phyloP scores from a whole-genome alignment of 2,329 filamentous ascomycete species.

The Pseudonectria foliicola region DNA sequence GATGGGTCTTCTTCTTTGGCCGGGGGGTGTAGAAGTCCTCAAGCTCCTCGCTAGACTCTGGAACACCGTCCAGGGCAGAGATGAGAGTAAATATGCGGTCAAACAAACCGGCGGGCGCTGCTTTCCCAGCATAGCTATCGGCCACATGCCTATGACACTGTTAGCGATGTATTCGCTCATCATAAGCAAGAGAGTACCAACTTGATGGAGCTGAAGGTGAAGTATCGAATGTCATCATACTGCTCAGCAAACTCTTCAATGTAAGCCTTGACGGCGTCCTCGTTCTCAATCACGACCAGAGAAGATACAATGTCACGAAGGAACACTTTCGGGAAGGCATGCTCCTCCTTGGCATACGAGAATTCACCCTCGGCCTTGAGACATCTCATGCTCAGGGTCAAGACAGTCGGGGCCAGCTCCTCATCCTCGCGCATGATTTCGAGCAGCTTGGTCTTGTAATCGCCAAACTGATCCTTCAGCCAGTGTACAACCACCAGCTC shows the following conservation, averaged over 20 bases:
- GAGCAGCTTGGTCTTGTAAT: slow-evolving; percentile 60
- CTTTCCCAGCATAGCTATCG: slow-evolving; percentile 13
- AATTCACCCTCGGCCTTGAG: slow-evolving; percentile 71
- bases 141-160: slow-evolving; percentile 17
- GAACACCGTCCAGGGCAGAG: slow-evolving; percentile 61
- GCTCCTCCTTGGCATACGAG: slow-evolving; percentile 52
- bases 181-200: slow-evolving; percentile 40
- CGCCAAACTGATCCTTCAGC: slow-evolving; percentile 67
- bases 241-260: slow-evolving; percentile 69
- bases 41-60: slow-evolving; percentile 58
- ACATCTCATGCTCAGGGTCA: slow-evolving; percentile 76
- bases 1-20: slow-evolving; percentile 61
- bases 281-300: slow-evolving; percentile 51
- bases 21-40: slow-evolving; percentile 60
- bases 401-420: slow-evolving; percentile 58
- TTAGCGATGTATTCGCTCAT: background rate
- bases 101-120: slow-evolving; percentile 31
- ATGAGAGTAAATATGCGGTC: slow-evolving; percentile 56
- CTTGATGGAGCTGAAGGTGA: slow-evolving; percentile 69
- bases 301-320: slow-evolving; percentile 58
- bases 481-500: slow-evolving; percentile 69
- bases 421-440: slow-evolving; percentile 52
- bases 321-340: slow-evolving; percentile 61
- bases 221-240: slow-evolving; percentile 79
- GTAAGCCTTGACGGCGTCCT: slow-evolving; percentile 63